These are phyloP conservation scores for Crithidia acanthocephali DNA, from an alignment of 208 protist species.

Conservation along the genomic window DNA sequence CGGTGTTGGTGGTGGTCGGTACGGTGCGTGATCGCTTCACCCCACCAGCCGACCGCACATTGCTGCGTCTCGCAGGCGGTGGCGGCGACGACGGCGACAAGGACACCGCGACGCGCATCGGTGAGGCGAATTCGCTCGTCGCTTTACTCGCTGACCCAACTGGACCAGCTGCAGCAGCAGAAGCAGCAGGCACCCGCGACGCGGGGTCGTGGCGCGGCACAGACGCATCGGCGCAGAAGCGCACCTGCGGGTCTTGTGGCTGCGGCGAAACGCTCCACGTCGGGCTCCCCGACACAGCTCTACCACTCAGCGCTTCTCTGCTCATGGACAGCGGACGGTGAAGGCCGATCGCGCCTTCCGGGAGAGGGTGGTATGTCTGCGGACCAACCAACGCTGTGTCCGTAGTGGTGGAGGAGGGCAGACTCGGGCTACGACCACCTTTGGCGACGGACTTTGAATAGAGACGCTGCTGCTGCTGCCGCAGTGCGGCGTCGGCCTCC, in stretches of 20 bases:
- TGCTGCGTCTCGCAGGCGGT: not conserved
- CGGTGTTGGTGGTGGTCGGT: not conserved
- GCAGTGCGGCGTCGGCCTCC: conserved; percentile 41
- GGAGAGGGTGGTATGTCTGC: conserved; percentile 6
- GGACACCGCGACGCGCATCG: not conserved
- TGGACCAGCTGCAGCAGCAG: too few species aligned
- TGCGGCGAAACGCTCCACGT: conserved; percentile 33
- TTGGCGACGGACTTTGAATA: conserved; percentile 4
- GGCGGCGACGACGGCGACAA: not conserved
- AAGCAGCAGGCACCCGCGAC: not conserved
- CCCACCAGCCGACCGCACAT: not conserved
- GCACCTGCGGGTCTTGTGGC: conserved; percentile 24
- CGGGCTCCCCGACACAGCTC: not conserved
- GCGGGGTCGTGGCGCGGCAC: not conserved
- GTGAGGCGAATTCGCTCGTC: not conserved
- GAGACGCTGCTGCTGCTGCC: conserved; percentile 50
- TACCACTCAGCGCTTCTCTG: not conserved
- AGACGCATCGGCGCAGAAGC: not conserved
- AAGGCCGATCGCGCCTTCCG: not conserved
- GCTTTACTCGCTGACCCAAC: not conserved
- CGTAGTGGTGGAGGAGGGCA: not conserved
- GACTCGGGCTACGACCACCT: conserved; percentile 19
- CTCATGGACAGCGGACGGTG: not conserved
- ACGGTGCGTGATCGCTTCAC: not conserved
- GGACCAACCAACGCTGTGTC: not conserved